Evolutionary conservation across 805 yeast genomes (phyloP).

Genomic region (Lipomyces mesembrius): DNA sequence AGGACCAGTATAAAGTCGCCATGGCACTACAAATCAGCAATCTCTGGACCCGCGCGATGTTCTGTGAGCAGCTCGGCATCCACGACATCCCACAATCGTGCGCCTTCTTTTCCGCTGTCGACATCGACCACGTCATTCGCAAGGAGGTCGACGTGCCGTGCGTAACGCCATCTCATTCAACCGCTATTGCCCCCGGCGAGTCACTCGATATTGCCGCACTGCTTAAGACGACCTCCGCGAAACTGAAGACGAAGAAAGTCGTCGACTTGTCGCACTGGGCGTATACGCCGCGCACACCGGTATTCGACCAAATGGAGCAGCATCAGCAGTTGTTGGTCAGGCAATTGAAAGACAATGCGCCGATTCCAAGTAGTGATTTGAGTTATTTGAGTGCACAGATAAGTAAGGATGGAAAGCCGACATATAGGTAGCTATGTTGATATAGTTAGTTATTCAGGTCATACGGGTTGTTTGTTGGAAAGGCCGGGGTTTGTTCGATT

Average conservation of each 20-base stretch:
- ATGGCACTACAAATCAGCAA: slow-evolving; percentile 86
- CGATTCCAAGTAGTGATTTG: slow-evolving; percentile 31
- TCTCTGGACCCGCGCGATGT: slow-evolving; percentile 95
- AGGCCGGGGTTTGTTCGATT: neutral
- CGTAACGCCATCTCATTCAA: slow-evolving; percentile 83
- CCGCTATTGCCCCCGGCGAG: slow-evolving; percentile 77
- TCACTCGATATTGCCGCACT: slow-evolving; percentile 60
- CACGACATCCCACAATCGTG: slow-evolving; percentile 89
- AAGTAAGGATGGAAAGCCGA: slow-evolving; percentile 25
- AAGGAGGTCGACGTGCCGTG: slow-evolving; percentile 94
- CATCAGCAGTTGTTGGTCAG: slow-evolving; percentile 17
- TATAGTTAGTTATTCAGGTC: neutral
- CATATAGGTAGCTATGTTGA: slow-evolving; percentile 12
- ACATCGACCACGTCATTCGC: slow-evolving; percentile 82
- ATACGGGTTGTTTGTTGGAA: neutral
- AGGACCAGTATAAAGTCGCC: slow-evolving; percentile 77
- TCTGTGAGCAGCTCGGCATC: slow-evolving; percentile 89
- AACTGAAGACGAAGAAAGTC: slow-evolving; percentile 10
- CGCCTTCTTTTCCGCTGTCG: slow-evolving; percentile 94
- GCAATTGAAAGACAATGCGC: slow-evolving; percentile 25
- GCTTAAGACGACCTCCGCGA: slow-evolving; percentile 12
- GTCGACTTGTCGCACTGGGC: slow-evolving; percentile 17
- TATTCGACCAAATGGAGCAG: slow-evolving; percentile 31
- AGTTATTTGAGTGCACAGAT: slow-evolving; percentile 35
- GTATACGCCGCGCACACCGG: slow-evolving; percentile 28